Base-by-base conservation (phyloP, 2,329 filamentous ascomycete species). In the Ophiocordyceps robertsii region DNA sequence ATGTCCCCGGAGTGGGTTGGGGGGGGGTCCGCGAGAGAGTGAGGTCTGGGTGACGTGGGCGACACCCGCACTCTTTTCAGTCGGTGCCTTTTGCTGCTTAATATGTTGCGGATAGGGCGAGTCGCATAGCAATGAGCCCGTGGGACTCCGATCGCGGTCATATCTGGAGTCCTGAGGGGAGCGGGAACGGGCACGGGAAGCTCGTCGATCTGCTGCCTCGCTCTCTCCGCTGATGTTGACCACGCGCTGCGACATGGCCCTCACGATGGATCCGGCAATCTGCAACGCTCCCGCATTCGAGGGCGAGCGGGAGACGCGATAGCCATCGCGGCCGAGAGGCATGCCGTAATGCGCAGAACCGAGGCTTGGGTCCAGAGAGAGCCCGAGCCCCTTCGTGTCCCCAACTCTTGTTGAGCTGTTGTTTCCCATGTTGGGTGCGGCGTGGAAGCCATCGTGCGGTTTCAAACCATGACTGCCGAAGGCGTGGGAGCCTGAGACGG, bases 221-320 rank as follows among this genome's bases (percentile, higher is more conserved):
- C 82, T 82, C 55, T 96, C 92, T 57, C 94, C 94, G 63, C 88
- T 95, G 53, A 98, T 76, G 56, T 96, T 96, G 56, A 98, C 92
- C 43, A 98, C 89, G 67, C 92, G 86, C 65, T 95, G 89, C 29
- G 93, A 96, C 79, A 98, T 94, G 47, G 78, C 78, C 49, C 83
- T 76, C 62, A 89, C 77, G 52, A 88, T 85, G 9, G 83, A 85
- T 37, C 83, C 77, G 46, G 84, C 83, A 51, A 78, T 72, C 21
- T 73, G 75, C 41, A 89, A 60, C 16, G 83, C 81, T 24, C 74
- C 75, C 11, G 76, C 72, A 9, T 74, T 71, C 16, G 80, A 80
- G 2, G 75, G 68, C 2, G 81, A 78, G 33, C 80, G 68, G 37
- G 82, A 82, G 37, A 72, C 66, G 41, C 70, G 67, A 45, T 64